Evolutionary conservation across 2,329 filamentous ascomycete genomes (phyloP).

Genomic region (Ascochyta fabae): DNA sequence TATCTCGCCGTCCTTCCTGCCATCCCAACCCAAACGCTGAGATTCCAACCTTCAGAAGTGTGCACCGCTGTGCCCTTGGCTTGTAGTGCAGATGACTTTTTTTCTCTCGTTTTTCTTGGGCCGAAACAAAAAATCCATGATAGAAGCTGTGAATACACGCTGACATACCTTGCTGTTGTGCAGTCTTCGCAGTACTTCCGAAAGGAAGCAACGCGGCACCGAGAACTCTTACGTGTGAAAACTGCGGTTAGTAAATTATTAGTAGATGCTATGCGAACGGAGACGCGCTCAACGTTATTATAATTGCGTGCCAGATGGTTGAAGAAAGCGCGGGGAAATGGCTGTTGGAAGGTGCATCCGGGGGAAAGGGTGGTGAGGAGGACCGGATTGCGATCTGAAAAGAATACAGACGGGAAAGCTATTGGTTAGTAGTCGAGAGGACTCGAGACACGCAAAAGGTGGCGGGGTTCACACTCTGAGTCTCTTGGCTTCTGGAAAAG

Average conservation of each 20-base stretch:
- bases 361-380: background rate
- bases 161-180: constrained; percentile 16
- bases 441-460: constrained; percentile 25
- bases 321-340: background rate
- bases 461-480: constrained; percentile 36
- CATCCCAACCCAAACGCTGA: constrained; percentile 8
- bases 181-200: background rate
- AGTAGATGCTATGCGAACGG: constrained; percentile 9
- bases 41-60: background rate
- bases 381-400: background rate
- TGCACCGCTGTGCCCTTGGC: background rate
- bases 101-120: background rate
- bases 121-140: background rate
- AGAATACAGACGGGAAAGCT: constrained; percentile 13
- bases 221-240: background rate
- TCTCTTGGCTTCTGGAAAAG: constrained; percentile 39
- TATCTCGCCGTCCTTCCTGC: constrained; percentile 6
- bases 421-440: constrained; percentile 28
- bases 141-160: background rate
- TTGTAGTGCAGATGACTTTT: background rate
- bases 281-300: background rate
- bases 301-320: background rate
- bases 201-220: background rate
- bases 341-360: background rate
- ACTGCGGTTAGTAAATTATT: constrained; percentile 12